A percentile compares a stretch with the other conserved stretches of the same genome.
Conservation (phyloP, 805 yeast genomes). For the Lipomyces sp. region DNA sequence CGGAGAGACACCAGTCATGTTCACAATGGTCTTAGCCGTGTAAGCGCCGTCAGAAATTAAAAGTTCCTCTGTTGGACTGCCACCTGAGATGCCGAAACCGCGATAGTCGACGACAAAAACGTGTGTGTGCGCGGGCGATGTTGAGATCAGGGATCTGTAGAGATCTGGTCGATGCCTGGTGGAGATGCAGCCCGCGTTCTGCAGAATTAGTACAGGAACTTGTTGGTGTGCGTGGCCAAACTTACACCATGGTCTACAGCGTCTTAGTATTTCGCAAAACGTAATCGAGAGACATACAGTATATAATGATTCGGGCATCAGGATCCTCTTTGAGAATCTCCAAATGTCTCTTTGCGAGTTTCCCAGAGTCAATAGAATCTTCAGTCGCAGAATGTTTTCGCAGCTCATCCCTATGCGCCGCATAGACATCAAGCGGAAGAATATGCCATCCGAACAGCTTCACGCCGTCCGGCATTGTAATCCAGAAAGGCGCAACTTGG, state of each 20-base stretch:
- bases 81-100: constrained; percentile 34
- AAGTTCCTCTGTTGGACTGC: constrained; percentile 25
- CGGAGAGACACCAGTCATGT: constrained; percentile 19
- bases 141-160: constrained; percentile 25
- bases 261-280: not conserved
- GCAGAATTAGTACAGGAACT: not conserved
- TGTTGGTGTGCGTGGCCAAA: not conserved
- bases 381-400: constrained; percentile 7
- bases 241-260: not conserved
- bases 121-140: constrained; percentile 31
- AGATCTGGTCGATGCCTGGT: constrained; percentile 27
- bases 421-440: constrained; percentile 28
- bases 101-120: constrained; percentile 32
- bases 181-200: constrained; percentile 26
- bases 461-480: constrained; percentile 21
- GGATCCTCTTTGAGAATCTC: constrained; percentile 24
- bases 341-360: constrained; percentile 20
- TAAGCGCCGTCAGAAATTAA: constrained; percentile 27
- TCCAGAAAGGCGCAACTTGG: constrained; percentile 36
- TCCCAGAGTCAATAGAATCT: constrained; percentile 23
- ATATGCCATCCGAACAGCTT: constrained; percentile 32
- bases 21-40: constrained; percentile 11
- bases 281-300: constrained; percentile 14
- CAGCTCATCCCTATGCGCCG: constrained; percentile 9
- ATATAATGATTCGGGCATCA: constrained; percentile 27